Conservation (phyloP, 2,329 filamentous ascomycete genomes). For the Akanthomyces muscarius region DNA sequence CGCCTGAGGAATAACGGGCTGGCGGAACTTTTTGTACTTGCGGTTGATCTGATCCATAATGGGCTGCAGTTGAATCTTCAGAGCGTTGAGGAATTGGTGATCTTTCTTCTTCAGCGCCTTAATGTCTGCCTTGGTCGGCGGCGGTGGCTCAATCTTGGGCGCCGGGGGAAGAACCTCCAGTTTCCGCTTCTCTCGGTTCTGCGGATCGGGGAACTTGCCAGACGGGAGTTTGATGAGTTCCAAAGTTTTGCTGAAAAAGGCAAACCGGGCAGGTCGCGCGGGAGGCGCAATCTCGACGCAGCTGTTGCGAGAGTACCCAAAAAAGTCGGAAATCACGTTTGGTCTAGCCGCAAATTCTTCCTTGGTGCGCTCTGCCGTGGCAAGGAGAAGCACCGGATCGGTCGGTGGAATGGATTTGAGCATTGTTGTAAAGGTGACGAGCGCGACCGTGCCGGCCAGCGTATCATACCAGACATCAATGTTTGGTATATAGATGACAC, state of each 20-base stretch:
- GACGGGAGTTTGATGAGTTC: conserved; percentile 76
- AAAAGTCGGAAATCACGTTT: conserved; percentile 69
- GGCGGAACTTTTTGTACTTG: conserved; percentile 84
- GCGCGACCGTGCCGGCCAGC: conserved; percentile 58
- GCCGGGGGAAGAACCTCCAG: conserved; percentile 74
- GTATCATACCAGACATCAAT: conserved; percentile 80
- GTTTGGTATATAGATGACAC: conserved; percentile 90
- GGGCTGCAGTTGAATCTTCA: conserved; percentile 86
- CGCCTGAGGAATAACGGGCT: conserved; percentile 68
- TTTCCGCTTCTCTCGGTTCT: conserved; percentile 79
- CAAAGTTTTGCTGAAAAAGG: conserved; percentile 75
- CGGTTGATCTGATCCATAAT: conserved; percentile 96
- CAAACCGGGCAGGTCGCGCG: conserved; percentile 58
- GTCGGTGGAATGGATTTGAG: conserved; percentile 80
- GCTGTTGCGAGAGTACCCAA: conserved; percentile 80
- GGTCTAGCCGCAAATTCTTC: conserved; percentile 51
- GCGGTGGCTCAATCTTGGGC: conserved; percentile 63
- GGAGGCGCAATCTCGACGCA: conserved; percentile 67
- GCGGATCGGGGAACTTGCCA: conserved; percentile 79
- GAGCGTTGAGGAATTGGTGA: conserved; percentile 73
- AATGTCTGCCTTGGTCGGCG: conserved; percentile 71
- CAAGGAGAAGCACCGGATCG: conserved; percentile 83
- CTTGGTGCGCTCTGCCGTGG: conserved; percentile 70
- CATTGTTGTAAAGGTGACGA: conserved; percentile 80
- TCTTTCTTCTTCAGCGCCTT: conserved; percentile 79